phyloP scores from a whole-genome alignment of 2,329 filamentous ascomycete species.

The Rhytidhysteron rufulum region DNA sequence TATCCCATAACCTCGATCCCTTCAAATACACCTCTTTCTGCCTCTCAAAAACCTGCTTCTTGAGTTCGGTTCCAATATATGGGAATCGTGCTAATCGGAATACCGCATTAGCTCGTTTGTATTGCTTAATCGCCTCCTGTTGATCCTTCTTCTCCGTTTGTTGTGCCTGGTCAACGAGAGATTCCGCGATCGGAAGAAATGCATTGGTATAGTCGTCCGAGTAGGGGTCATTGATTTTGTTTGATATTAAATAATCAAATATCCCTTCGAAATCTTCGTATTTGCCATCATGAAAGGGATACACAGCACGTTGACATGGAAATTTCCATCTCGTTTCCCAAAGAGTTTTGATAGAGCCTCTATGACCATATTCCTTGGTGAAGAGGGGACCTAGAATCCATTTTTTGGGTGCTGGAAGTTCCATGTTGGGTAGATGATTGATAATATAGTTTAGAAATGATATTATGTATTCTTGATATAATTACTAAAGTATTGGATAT shows the following conservation, averaged over 20 bases:
- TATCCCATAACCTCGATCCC: slow-evolving; percentile 39
- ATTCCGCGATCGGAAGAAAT: slow-evolving; percentile 58
- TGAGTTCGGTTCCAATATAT: slow-evolving; percentile 43
- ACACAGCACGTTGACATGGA: slow-evolving; percentile 47
- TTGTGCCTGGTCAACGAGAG: slow-evolving; percentile 53
- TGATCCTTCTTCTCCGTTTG: slow-evolving; percentile 45
- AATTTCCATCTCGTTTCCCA: slow-evolving; percentile 34
- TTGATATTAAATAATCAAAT: slow-evolving; percentile 50
- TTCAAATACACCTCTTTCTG: slow-evolving; percentile 63
- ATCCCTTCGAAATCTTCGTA: slow-evolving; percentile 67
- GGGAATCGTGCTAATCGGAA: slow-evolving; percentile 71
- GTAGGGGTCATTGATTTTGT: slow-evolving; percentile 63
- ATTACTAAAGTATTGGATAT: too few relatives aligned
- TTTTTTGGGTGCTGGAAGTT: too few relatives aligned
- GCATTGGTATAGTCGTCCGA: slow-evolving; percentile 59
- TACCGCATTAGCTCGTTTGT: slow-evolving; percentile 67
- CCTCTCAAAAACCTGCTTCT: slow-evolving; percentile 60
- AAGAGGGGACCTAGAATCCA: slow-evolving; percentile 36
- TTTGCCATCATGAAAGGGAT: slow-evolving; percentile 69
- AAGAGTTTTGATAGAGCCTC: slow-evolving; percentile 27
- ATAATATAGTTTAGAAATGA: too few relatives aligned
- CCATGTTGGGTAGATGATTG: too few relatives aligned
- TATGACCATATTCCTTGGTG: slow-evolving; percentile 33
- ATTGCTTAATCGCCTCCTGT: slow-evolving; percentile 55
- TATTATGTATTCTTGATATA: too few relatives aligned